A percentile compares a stretch with the other conserved stretches of the same genome.
Conservation (phyloP, 495 filamentous ascomycete species). For the Penicillium pulvis region DNA sequence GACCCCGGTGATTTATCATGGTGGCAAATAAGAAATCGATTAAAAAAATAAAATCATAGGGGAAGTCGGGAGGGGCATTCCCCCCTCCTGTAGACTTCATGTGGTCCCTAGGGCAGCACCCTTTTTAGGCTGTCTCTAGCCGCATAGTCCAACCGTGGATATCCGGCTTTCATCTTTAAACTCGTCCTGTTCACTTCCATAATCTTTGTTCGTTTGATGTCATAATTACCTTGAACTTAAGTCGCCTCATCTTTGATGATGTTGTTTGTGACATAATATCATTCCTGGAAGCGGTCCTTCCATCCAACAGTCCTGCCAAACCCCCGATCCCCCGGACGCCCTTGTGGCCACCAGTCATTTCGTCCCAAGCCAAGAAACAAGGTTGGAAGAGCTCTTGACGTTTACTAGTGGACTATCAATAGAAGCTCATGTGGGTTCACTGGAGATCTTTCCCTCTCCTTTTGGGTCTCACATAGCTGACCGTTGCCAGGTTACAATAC, state of each 20-base stretch:
- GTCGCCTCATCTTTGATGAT: neutral
- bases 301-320: constrained; percentile 8
- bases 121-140: constrained; percentile 16
- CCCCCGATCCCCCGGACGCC: neutral
- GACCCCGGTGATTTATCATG: constrained; percentile 30
- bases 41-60: constrained; percentile 15
- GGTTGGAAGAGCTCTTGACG: neutral
- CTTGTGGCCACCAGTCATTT: neutral
- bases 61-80: constrained; percentile 13
- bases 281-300: constrained; percentile 22
- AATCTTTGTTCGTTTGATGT: neutral
- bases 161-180: constrained; percentile 1
- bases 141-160: constrained; percentile 6
- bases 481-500: constrained; percentile 26
- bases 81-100: constrained; percentile 17
- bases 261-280: constrained; percentile 27
- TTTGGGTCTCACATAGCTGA: constrained; percentile 28
- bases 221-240: constrained; percentile 3
- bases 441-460: constrained; percentile 6
- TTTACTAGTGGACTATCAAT: constrained; percentile 5
- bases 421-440: constrained; percentile 10
- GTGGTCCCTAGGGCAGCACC: neutral
- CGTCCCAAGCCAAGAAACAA: neutral
- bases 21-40: constrained; percentile 28
- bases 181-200: neutral